A percentile compares a stretch with the other conserved stretches of the same genome.
phyloP scores from a whole-genome alignment of 345 rosid species.

The Limnanthes douglasii region DNA sequence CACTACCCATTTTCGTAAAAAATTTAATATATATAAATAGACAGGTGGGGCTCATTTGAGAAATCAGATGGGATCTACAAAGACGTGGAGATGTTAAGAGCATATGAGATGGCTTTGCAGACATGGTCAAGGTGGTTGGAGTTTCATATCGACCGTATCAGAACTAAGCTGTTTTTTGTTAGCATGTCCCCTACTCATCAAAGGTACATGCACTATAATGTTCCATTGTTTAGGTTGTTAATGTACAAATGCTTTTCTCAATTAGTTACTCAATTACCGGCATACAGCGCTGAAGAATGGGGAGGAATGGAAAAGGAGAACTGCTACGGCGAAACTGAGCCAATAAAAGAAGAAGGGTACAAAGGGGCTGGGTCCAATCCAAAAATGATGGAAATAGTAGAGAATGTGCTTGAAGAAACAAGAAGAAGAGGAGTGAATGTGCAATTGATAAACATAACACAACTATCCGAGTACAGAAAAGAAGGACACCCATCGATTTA shows the following conservation, averaged over 20 bases:
- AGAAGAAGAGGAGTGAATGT: conserved; percentile 34
- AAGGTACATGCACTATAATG: conserved; percentile 26
- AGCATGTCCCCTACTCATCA: conserved; percentile 87
- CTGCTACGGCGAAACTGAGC: conserved; percentile 48
- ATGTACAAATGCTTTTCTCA: background rate
- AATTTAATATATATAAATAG: background rate
- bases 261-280: too few relatives aligned
- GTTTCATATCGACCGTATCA: conserved; percentile 38
- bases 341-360: conserved; percentile 31
- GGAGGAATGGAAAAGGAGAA: conserved; percentile 29
- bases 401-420: conserved; percentile 19
- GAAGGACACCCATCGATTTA: conserved; percentile 68
- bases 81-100: conserved; percentile 57
- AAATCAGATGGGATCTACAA: conserved; percentile 43
- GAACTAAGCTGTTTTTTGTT: conserved; percentile 60
- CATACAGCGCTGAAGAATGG: conserved; percentile 70
- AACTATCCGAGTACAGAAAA: conserved; percentile 63
- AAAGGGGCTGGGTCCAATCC: conserved; percentile 32
- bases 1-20: background rate
- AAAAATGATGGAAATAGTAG: conserved; percentile 38
- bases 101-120: conserved; percentile 61
- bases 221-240: conserved; percentile 2
- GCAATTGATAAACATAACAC: conserved; percentile 61
- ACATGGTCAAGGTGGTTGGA: conserved; percentile 86
- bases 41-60: conserved; percentile 75